Evolutionary conservation across 2,329 filamentous ascomycete genomes (phyloP).

Genomic region (Fusarium metavorans): DNA sequence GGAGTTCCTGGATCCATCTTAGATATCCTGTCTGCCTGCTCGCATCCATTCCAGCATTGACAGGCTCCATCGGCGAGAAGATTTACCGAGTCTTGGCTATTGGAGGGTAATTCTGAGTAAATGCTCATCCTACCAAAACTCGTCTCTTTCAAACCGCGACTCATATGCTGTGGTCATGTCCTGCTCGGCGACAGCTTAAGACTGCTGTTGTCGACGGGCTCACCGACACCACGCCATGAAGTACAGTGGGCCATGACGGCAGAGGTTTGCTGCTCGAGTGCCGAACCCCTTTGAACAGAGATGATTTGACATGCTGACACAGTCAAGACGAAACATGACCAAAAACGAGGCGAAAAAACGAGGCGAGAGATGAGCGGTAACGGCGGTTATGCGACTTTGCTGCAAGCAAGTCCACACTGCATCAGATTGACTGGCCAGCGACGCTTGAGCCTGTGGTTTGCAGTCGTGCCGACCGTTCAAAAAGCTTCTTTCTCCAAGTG

Average conservation of each 20-base stretch:
- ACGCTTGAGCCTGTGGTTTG: background rate
- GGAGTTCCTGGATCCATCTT: background rate
- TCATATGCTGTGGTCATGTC: background rate
- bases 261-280: background rate
- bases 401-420: background rate
- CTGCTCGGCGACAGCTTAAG: background rate
- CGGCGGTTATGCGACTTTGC: conserved; percentile 1
- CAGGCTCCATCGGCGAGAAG: background rate
- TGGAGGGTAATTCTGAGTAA: background rate
- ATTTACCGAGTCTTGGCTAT: background rate
- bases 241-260: background rate
- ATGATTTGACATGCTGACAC: background rate
- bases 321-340: background rate
- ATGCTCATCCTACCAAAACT: background rate
- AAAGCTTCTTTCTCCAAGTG: background rate
- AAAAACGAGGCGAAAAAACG: background rate
- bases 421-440: background rate
- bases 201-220: background rate
- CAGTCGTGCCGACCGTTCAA: background rate
- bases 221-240: background rate
- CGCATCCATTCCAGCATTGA: background rate
- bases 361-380: background rate
- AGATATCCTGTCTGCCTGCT: background rate
- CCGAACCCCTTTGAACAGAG: background rate
- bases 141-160: background rate